Evolutionary conservation across 2,329 filamentous ascomycete genomes (phyloP).

Genomic region (Juglanconis juglandina): DNA sequence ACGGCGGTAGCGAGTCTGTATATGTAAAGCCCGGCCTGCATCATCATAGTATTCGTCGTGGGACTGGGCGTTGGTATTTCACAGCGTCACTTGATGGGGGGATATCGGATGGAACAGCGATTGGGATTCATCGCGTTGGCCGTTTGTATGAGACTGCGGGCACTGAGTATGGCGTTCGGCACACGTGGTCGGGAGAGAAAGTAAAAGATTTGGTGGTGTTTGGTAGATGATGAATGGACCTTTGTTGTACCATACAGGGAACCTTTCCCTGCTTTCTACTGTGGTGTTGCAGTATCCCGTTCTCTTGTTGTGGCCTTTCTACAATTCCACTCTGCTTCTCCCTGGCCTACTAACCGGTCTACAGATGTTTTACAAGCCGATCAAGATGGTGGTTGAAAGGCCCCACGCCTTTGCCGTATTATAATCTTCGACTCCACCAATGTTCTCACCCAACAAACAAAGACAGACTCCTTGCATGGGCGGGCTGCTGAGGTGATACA

Average conservation of each 20-base stretch:
- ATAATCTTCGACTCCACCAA: neutral
- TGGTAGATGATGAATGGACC: neutral
- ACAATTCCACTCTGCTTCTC: too few relatives aligned
- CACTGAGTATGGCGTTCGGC: neutral
- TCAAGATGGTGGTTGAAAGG: too few relatives aligned
- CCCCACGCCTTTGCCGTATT: too few relatives aligned
- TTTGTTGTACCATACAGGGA: neutral
- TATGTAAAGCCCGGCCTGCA: slow-evolving; percentile 54
- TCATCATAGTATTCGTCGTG: neutral
- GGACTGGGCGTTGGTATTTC: neutral
- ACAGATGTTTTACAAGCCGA: too few relatives aligned
- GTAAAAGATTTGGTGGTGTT: neutral
- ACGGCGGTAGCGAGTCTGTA: slow-evolving; percentile 86
- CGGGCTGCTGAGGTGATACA: neutral
- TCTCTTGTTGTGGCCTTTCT: neutral
- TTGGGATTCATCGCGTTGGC: neutral
- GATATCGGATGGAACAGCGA: too few relatives aligned
- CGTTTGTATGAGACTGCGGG: neutral
- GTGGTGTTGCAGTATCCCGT: neutral
- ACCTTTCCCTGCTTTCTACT: neutral
- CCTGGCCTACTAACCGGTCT: too few relatives aligned
- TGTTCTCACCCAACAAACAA: neutral
- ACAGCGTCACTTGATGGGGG: neutral
- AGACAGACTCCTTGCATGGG: neutral
- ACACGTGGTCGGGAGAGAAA: neutral